phyloP scores from a whole-genome alignment of 2,329 filamentous ascomycete genomes.

The Stemphylium lycopersici region DNA sequence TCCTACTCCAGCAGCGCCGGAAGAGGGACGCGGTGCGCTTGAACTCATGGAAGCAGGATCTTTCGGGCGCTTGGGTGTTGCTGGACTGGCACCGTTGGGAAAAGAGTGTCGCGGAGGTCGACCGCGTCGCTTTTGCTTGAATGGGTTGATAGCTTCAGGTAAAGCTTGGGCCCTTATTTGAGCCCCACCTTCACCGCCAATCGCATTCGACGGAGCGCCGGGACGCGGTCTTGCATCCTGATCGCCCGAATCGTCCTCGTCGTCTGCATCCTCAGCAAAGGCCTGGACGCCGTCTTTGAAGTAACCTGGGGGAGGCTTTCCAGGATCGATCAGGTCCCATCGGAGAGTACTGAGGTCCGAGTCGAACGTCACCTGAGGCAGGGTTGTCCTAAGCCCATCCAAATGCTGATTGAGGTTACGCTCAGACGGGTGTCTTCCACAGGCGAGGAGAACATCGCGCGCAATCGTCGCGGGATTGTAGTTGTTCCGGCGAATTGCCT shows the following conservation, averaged over 20 bases:
- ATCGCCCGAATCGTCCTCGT: slow-evolving; percentile 45
- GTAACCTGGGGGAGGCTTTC: slow-evolving; percentile 51
- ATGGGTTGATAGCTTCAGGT: slow-evolving; percentile 40
- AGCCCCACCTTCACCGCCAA: slow-evolving; percentile 29
- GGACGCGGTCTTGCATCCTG: slow-evolving; percentile 26
- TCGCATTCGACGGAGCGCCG: slow-evolving; percentile 24
- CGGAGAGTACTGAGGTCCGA: slow-evolving; percentile 64
- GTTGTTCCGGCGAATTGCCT: slow-evolving; percentile 55
- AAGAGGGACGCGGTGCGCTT: slow-evolving; percentile 29
- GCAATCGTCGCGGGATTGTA: slow-evolving; percentile 69
- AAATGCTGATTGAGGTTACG: slow-evolving; percentile 66
- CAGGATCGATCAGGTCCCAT: slow-evolving; percentile 68
- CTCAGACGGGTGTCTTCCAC: slow-evolving; percentile 66
- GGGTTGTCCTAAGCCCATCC: slow-evolving; percentile 52
- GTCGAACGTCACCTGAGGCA: slow-evolving; percentile 52
- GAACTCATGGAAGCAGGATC: slow-evolving; percentile 30
- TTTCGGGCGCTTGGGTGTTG: slow-evolving; percentile 23
- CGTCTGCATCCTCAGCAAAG: slow-evolving; percentile 42
- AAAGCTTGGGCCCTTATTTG: slow-evolving; percentile 35
- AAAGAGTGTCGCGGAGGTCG: slow-evolving; percentile 44
- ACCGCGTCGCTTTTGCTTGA: slow-evolving; percentile 42
- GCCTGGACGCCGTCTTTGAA: slow-evolving; percentile 34
- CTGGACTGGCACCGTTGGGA: slow-evolving; percentile 23
- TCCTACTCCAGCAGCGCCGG: slow-evolving; percentile 37
- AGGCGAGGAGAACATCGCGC: slow-evolving; percentile 66